A percentile compares a stretch with the other conserved stretches of the same genome.
Evolutionary conservation across 164 flowering plant species (phyloP).

Genomic region (Stephania japonica): DNA sequence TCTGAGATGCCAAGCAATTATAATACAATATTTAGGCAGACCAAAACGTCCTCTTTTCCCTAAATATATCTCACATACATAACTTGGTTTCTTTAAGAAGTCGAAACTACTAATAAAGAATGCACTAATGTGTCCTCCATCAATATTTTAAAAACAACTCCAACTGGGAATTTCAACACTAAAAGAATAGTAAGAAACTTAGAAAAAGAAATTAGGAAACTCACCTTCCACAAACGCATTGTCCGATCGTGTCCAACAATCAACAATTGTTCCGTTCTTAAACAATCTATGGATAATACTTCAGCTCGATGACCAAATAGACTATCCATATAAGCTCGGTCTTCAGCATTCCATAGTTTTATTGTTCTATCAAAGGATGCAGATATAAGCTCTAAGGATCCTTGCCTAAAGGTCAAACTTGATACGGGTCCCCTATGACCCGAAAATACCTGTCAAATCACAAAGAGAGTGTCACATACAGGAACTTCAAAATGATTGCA

Average conservation of each 20-base stretch:
- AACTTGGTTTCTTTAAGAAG: not conserved
- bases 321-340: constrained; percentile 69
- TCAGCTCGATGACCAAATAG: constrained; percentile 92
- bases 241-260: constrained; percentile 90
- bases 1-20: not conserved
- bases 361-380: constrained; percentile 87
- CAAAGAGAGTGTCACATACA: not conserved
- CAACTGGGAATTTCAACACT: not conserved
- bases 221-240: constrained; percentile 86
- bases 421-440: constrained; percentile 92
- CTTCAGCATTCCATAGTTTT: constrained; percentile 90
- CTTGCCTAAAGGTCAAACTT: constrained; percentile 81
- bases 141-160: not conserved
- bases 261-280: constrained; percentile 71
- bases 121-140: not conserved
- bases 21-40: not conserved
- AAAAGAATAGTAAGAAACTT: not conserved
- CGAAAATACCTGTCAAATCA: constrained; percentile 67
- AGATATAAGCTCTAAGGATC: constrained; percentile 73
- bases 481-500: not conserved
- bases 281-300: constrained; percentile 65
- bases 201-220: not conserved
- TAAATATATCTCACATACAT: not conserved
- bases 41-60: not conserved
- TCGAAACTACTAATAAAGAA: not conserved